phyloP scores from a whole-genome alignment of 23 red algal species.

The Gracilaria vermiculophylla region DNA sequence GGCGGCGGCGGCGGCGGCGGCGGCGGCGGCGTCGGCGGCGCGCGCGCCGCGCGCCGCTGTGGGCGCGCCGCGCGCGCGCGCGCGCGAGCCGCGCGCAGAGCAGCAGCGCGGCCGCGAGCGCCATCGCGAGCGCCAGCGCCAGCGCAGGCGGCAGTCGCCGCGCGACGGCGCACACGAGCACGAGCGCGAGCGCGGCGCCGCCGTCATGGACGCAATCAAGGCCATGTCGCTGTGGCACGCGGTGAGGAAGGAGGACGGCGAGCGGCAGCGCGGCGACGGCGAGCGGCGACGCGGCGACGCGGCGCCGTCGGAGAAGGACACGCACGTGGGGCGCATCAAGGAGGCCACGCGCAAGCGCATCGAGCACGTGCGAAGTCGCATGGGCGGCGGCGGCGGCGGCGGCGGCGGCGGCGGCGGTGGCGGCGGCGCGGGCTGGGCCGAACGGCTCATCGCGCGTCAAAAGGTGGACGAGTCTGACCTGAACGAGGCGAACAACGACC shows the following conservation, averaged over 20 bases:
- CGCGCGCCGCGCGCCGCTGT: too few relatives aligned
- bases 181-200: background rate
- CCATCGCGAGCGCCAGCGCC: too few relatives aligned
- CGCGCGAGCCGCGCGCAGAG: background rate
- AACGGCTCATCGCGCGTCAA: background rate
- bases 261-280: background rate
- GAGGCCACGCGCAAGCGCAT: background rate
- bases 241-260: background rate
- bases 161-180: too few relatives aligned
- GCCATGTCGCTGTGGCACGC: constrained; percentile 5
- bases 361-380: background rate
- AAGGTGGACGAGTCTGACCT: constrained; percentile 14
- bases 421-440: background rate
- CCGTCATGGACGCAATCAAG: background rate
- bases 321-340: background rate
- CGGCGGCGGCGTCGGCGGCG: too few relatives aligned
- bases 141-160: too few relatives aligned
- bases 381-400: background rate
- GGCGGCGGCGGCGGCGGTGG: background rate
- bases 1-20: background rate
- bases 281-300: background rate
- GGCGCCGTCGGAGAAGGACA: background rate
- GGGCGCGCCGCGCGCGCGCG: background rate
- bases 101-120: too few relatives aligned
- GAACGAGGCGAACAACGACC: constrained; percentile 17